phyloP scores from a whole-genome alignment of 345 rosid species.

The Citrus sp. region DNA sequence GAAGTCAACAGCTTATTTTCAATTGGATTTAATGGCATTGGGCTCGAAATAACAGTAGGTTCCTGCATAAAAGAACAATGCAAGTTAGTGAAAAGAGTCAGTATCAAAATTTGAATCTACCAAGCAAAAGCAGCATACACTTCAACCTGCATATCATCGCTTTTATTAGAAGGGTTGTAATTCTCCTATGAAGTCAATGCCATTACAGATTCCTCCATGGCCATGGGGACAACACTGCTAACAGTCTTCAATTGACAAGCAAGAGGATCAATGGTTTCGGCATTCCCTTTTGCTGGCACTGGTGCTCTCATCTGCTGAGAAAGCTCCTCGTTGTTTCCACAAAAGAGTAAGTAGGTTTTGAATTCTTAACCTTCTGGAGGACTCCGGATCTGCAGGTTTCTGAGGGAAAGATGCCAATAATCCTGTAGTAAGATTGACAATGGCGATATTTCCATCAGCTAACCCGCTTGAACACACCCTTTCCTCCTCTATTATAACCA shows the following conservation, averaged over 20 bases:
- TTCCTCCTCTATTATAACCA: conserved; percentile 64
- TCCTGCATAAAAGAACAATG: conserved; percentile 39
- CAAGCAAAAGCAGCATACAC: conserved; percentile 26
- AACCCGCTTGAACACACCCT: conserved; percentile 2
- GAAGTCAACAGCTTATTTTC: conserved; percentile 54
- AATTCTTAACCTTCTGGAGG: too few relatives aligned
- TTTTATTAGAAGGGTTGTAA: conserved; percentile 27
- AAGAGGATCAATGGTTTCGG: conserved; percentile 24
- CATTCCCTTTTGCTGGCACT: conserved; percentile 12
- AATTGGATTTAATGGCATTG: conserved; percentile 50
- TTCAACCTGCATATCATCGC: conserved; percentile 36
- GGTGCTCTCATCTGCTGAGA: conserved; percentile 32
- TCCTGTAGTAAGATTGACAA: conserved; percentile 2
- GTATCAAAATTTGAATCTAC: neutral
- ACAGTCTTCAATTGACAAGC: neutral
- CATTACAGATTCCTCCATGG: conserved; percentile 8
- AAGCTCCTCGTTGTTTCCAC: too few relatives aligned
- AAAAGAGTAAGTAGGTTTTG: conserved; percentile 18
- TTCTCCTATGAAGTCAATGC: conserved; percentile 49
- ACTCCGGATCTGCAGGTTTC: too few relatives aligned
- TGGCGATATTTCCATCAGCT: neutral
- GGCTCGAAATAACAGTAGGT: conserved; percentile 43
- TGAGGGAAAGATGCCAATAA: too few relatives aligned
- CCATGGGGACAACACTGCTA: neutral
- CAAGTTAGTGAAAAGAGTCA: neutral